These are phyloP conservation scores for Thermothielavioides terrestris DNA, from an alignment of 495 filamentous ascomycete genomes.

Conservation along the genomic window DNA sequence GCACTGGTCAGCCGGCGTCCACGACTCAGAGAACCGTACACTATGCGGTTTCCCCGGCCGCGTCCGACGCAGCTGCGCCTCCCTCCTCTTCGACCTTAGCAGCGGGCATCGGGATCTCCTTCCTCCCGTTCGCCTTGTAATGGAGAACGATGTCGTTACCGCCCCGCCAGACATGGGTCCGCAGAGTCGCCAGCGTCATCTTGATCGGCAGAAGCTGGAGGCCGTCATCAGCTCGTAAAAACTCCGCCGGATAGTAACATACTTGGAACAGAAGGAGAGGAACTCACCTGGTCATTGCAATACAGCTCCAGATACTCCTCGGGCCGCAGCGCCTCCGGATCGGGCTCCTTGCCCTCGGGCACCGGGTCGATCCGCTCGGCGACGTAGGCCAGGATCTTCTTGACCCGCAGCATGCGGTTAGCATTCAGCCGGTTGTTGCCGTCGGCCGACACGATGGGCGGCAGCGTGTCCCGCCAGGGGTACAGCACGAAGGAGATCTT, in stretches of 20 bases:
- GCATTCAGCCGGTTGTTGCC: conserved; percentile 85
- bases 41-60: conserved; percentile 2
- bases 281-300: conserved; percentile 78
- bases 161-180: conserved; percentile 84
- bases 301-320: conserved; percentile 92
- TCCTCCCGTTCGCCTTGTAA: conserved; percentile 84
- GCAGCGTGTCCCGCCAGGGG: conserved; percentile 71
- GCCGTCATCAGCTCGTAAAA: background rate
- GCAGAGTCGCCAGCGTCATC: conserved; percentile 87
- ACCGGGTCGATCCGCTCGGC: conserved; percentile 78
- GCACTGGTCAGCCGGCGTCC: background rate
- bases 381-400: conserved; percentile 90
- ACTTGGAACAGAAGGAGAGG: conserved; percentile 8
- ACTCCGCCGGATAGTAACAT: background rate
- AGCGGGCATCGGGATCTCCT: conserved; percentile 39
- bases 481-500: conserved; percentile 89
- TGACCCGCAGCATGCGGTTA: conserved; percentile 90
- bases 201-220: conserved; percentile 45
- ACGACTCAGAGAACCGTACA: background rate
- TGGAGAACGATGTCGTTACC: conserved; percentile 81
- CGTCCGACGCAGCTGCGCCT: background rate
- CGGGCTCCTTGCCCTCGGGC: conserved; percentile 37
- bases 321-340: conserved; percentile 57
- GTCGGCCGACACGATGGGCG: conserved; percentile 56
- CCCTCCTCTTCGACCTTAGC: conserved; percentile 1